Evolutionary conservation across 768 basidiomycete species (phyloP), one percentile per base, ranked within the genome.

Genomic region (Boletales sp.): DNA sequence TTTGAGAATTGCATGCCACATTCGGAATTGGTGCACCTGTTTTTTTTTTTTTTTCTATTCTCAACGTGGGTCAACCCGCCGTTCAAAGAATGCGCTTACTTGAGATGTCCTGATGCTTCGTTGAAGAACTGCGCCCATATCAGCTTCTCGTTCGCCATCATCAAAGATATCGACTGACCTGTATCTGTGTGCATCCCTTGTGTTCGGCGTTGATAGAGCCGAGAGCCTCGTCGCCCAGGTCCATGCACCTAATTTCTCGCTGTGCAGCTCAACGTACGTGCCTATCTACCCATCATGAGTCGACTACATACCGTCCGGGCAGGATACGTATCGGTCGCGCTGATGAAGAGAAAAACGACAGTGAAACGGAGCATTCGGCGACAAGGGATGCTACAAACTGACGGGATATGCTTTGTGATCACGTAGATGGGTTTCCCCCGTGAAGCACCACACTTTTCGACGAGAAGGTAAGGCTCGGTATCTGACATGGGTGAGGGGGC

Each of bases 181-280:
- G 71, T 62, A 74, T 72, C 40, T 72, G 73, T 4, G 71, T 72
- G 52, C 71, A 72, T 11, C 73, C 73, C 4, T 59, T 70, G 47
- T 70, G 72, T 40, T 54, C 64, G 47, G 69, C 69, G 49, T 72
- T 73, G 65, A 72, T 73, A 40, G 71, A 58, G 47, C 72, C 71
- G 1, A 72, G 59, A 11, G 71, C 71, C 41, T 72, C 71, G n/a
- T 47, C 62, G 13, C 70, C 72, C 35, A 73, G 56, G 58, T 73
- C 72, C 74, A 74, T 73, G 47, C 72, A 73, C 45, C 73, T 64
- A 40, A 73, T 74, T 57, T 74, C 73, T 56, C 71, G 66, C 71
- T 72, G 55, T 43, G 24, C 51, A 34, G 47, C 52, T 62, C 47
- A 60, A 50, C 40, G 36, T 31, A 30, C 29, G 17, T 50, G 44